A percentile compares a stretch with the other conserved stretches of the same genome.
Evolutionary conservation across 2,329 filamentous ascomycete species (phyloP).

Genomic region (Microascus cirrosus): DNA sequence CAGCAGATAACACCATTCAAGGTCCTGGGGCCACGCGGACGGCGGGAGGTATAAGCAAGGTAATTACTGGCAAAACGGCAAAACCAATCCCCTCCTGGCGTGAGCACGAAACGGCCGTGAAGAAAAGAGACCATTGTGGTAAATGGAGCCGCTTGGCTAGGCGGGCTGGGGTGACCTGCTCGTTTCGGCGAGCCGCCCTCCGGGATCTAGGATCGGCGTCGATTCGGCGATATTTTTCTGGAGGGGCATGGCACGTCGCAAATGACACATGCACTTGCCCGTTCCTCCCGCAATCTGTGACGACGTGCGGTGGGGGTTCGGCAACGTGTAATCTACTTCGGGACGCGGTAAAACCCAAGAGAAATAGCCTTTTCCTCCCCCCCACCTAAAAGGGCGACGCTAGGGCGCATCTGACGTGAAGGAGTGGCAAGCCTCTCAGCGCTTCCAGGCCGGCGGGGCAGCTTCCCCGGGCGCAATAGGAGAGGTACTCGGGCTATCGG

Average conservation of each 20-base stretch:
- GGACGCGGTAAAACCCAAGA: not conserved
- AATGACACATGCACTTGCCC: constrained; percentile 2
- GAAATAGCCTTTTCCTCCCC: not conserved
- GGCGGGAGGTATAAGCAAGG: not conserved
- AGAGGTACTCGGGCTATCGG: not conserved
- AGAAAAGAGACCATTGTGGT: not conserved
- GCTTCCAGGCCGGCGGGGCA: not conserved
- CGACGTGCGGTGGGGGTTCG: not conserved
- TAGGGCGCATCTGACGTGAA: not conserved
- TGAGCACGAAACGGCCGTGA: not conserved
- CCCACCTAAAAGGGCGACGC: not conserved
- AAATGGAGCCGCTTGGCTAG: not conserved
- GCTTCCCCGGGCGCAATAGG: not conserved
- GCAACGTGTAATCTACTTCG: not conserved
- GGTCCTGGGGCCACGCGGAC: not conserved
- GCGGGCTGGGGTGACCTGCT: not conserved
- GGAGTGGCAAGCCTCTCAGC: not conserved
- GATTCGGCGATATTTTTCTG: constrained; percentile 10
- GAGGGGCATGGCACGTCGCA: constrained; percentile 7
- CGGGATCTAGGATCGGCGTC: constrained; percentile 10
- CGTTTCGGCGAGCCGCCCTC: not conserved
- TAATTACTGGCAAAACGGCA: constrained; percentile 5
- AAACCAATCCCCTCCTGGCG: not conserved
- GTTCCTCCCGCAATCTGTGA: not conserved
- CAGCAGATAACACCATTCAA: not conserved